phyloP scores from a whole-genome alignment of 2,329 filamentous ascomycete species.

The Phialemonium atrogriseum region DNA sequence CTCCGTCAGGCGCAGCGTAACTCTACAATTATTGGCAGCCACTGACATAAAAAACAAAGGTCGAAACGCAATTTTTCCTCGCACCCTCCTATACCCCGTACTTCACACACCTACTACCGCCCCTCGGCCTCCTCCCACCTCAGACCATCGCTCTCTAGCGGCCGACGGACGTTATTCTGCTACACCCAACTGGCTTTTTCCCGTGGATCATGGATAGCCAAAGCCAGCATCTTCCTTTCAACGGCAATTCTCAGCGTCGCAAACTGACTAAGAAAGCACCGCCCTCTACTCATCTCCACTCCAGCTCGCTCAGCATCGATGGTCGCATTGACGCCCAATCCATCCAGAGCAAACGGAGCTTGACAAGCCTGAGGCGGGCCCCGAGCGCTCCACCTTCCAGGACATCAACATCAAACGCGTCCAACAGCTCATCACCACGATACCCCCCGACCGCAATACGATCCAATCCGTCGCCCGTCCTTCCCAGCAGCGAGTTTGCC shows the following conservation, averaged over 20 bases:
- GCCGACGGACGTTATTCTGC: too few relatives aligned
- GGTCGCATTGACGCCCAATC: constrained; percentile 47
- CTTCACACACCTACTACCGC: too few relatives aligned
- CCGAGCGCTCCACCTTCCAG: constrained; percentile 49
- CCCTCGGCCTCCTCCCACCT: too few relatives aligned
- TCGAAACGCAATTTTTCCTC: too few relatives aligned
- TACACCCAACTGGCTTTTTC: too few relatives aligned
- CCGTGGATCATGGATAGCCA: constrained; percentile 2
- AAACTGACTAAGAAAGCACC: constrained; percentile 56
- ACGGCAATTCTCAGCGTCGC: constrained; percentile 46
- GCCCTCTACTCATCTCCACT: constrained; percentile 35
- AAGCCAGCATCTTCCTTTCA: too few relatives aligned
- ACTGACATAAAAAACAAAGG: too few relatives aligned
- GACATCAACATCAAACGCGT: constrained; percentile 38
- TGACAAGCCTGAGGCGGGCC: constrained; percentile 51
- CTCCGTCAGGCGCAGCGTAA: too few relatives aligned
- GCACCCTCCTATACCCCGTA: too few relatives aligned
- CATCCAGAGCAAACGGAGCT: constrained; percentile 55
- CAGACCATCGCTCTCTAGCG: too few relatives aligned
- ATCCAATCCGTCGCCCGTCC: constrained; percentile 38
- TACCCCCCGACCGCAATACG: constrained; percentile 28
- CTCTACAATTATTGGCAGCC: too few relatives aligned
- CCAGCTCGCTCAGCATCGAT: constrained; percentile 42
- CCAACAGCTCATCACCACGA: constrained; percentile 40
- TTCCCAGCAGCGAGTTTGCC: constrained; percentile 36